Conservation (phyloP, 768 basidiomycete genomes). For the Trametes gibbosa region DNA sequence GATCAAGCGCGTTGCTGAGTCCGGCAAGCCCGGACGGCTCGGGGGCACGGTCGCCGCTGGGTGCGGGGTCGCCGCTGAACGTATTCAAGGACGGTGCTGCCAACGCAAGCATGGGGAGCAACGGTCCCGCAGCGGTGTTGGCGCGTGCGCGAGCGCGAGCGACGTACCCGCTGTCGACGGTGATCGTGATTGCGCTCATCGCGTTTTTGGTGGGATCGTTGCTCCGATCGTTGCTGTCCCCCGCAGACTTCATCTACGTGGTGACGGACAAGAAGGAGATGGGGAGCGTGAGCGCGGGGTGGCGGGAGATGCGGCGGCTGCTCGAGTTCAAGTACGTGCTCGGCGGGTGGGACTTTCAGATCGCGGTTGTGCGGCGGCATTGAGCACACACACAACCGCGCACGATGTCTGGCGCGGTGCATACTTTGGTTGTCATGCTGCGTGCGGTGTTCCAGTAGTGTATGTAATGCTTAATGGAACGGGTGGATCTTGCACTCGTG, state of each 20-base stretch:
- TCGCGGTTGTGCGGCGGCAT: conserved; percentile 79
- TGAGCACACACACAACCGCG: too few relatives aligned
- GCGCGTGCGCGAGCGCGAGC: conserved; percentile 8
- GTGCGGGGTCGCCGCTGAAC: not conserved
- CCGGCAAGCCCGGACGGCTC: conserved; percentile 6
- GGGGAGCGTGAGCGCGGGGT: conserved; percentile 53
- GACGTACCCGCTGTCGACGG: conserved; percentile 46
- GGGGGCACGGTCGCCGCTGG: conserved; percentile 4
- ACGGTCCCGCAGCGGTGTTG: conserved; percentile 5
- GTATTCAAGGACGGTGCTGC: conserved; percentile 8
- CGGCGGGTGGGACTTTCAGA: conserved; percentile 86
- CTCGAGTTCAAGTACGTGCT: conserved; percentile 78
- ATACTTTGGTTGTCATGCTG: not conserved
- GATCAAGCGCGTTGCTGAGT: conserved; percentile 23
- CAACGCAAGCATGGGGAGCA: not conserved
- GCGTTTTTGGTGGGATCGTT: conserved; percentile 91
- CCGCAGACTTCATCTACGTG: conserved; percentile 88
- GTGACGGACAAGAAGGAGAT: conserved; percentile 55
- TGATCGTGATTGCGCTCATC: conserved; percentile 79
- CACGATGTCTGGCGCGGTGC: not conserved
- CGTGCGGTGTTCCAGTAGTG: not conserved
- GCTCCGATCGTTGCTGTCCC: conserved; percentile 81
- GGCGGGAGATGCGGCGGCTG: conserved; percentile 84
- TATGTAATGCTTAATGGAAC: conserved; percentile 14
- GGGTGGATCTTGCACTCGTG: too few relatives aligned